Evolutionary conservation across 495 filamentous ascomycete species (phyloP).

Genomic region (Antarctomyces pellizariae): DNA sequence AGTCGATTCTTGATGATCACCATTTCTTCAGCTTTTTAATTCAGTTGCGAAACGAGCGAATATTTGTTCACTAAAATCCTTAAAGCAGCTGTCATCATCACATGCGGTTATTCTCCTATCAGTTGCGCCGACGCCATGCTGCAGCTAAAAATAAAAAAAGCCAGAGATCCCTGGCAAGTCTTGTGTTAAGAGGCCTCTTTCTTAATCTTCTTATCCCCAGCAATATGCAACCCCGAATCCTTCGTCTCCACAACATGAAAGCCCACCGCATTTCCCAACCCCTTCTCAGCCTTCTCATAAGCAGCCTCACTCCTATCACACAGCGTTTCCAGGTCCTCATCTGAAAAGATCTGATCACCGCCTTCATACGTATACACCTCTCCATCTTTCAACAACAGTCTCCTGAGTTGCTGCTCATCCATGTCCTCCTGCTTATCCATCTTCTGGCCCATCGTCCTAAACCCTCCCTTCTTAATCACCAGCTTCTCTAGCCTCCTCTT

Average conservation of each 20-base stretch:
- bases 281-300: slow-evolving; percentile 56
- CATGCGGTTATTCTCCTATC: too few species aligned
- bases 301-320: slow-evolving; percentile 75
- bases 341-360: slow-evolving; percentile 39
- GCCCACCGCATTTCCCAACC: slow-evolving; percentile 32
- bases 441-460: slow-evolving; percentile 29
- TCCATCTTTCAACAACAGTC: slow-evolving; percentile 37
- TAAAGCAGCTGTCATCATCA: too few species aligned
- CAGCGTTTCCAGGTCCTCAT: slow-evolving; percentile 54
- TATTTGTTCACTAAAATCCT: too few species aligned
- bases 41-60: too few species aligned
- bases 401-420: slow-evolving; percentile 34
- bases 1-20: too few species aligned
- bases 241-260: slow-evolving; percentile 52
- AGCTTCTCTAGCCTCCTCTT: slow-evolving; percentile 89
- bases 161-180: too few species aligned
- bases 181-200: too few species aligned
- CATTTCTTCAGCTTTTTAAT: too few species aligned
- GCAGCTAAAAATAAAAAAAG: too few species aligned
- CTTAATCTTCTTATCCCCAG: slow-evolving; percentile 1
- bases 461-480: slow-evolving; percentile 80
- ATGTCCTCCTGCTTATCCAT: slow-evolving; percentile 32
- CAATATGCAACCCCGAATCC: slow-evolving; percentile 13
- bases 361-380: slow-evolving; percentile 34
- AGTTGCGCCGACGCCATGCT: too few species aligned